phyloP scores from a whole-genome alignment of 2,329 filamentous ascomycete species.

The Cercospora sp. region DNA sequence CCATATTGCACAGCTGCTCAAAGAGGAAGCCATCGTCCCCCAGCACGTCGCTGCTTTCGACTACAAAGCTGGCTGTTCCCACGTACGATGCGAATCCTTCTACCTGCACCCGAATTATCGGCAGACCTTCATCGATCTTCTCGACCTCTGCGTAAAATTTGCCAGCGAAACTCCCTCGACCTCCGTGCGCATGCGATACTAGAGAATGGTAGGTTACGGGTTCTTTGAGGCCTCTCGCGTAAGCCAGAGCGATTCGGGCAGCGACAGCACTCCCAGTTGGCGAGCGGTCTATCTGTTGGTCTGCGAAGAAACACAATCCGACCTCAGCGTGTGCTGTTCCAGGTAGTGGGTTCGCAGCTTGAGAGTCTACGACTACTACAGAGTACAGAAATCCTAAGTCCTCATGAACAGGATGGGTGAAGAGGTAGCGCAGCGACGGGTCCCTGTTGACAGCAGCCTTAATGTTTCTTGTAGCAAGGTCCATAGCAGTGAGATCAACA shows the following conservation, averaged over 20 bases:
- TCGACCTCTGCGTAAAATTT: constrained; percentile 9
- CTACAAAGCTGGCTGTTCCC: constrained; percentile 17
- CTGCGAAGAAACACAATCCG: constrained; percentile 43
- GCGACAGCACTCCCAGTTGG: constrained; percentile 39
- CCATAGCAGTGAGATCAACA: constrained; percentile 38
- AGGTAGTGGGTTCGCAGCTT: constrained; percentile 19
- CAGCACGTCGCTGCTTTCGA: constrained; percentile 19
- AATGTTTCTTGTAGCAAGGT: constrained; percentile 38
- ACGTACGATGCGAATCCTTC: constrained; percentile 23
- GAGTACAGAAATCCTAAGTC: constrained; percentile 42
- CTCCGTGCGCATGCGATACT: constrained; percentile 18
- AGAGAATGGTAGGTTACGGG: constrained; percentile 23
- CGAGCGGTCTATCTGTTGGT: constrained; percentile 51
- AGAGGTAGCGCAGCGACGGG: constrained; percentile 30
- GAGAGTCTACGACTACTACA: constrained; percentile 43
- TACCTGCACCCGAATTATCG: constrained; percentile 14
- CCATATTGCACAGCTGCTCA: constrained; percentile 7
- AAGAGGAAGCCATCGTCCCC: constrained; percentile 20
- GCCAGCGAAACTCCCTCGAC: constrained; percentile 22
- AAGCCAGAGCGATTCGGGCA: constrained; percentile 35
- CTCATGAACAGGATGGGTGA: constrained; percentile 34
- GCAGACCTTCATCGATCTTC: constrained; percentile 2
- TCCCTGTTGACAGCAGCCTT: constrained; percentile 38
- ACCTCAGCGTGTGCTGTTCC: constrained; percentile 40
- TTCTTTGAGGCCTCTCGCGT: constrained; percentile 17